Conservation (phyloP, 2,329 filamentous ascomycete genomes). For the Xylaria sp. region DNA sequence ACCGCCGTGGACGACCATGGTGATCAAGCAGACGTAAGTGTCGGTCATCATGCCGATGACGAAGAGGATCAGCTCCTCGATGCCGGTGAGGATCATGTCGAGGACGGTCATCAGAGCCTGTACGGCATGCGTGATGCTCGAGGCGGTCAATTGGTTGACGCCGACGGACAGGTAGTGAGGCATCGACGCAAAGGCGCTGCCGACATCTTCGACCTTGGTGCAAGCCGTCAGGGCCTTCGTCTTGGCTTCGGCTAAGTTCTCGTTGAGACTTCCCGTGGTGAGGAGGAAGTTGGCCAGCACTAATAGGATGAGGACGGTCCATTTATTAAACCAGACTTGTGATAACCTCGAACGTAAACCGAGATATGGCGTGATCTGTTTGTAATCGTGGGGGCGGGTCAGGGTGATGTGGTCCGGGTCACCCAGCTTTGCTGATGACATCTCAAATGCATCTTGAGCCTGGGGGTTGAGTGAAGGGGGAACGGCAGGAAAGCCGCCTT, state of each 20-base stretch:
- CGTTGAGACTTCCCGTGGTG: constrained; percentile 76
- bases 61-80: constrained; percentile 90
- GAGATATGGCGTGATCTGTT: constrained; percentile 86
- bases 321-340: constrained; percentile 97
- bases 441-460: constrained; percentile 47
- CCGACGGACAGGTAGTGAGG: constrained; percentile 92
- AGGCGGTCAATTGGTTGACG: constrained; percentile 86
- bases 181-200: constrained; percentile 97
- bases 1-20: constrained; percentile 81
- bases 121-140: constrained; percentile 82
- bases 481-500: constrained; percentile 25
- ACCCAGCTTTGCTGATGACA: constrained; percentile 37
- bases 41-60: constrained; percentile 90
- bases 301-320: constrained; percentile 90
- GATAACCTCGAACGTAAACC: constrained; percentile 89
- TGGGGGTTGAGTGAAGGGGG: constrained; percentile 49
- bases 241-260: constrained; percentile 80
- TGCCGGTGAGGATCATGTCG: constrained; percentile 79
- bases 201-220: constrained; percentile 89
- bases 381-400: constrained; percentile 49
- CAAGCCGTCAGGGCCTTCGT: constrained; percentile 87
- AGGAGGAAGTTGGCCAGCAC: constrained; percentile 85
- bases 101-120: constrained; percentile 83
- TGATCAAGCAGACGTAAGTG: constrained; percentile 90
- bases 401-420: constrained; percentile 10